A percentile compares a stretch with the other conserved stretches of the same genome.
Conservation (phyloP, 2,329 filamentous ascomycete species). For the Phialophora tarda region DNA sequence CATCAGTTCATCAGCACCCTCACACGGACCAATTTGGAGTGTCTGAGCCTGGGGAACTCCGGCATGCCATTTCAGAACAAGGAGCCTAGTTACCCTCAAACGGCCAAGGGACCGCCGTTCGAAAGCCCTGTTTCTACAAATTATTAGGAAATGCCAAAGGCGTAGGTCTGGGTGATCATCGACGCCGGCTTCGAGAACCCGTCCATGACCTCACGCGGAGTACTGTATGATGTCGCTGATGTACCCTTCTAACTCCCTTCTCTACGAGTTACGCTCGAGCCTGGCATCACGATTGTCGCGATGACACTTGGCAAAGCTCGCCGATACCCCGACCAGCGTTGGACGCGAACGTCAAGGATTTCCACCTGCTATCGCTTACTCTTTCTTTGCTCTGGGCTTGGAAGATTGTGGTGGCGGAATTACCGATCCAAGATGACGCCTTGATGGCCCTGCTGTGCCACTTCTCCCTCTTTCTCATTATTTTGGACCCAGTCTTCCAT, state of each 20-base stretch:
- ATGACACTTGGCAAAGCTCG: slow-evolving; percentile 49
- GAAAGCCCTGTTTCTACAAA: not conserved
- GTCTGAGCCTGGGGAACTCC: not conserved
- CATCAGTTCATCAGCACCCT: not conserved
- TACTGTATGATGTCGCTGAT: slow-evolving; percentile 45
- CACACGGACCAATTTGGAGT: not conserved
- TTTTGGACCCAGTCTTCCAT: not conserved
- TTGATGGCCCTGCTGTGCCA: slow-evolving; percentile 48
- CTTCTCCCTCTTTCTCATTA: slow-evolving; percentile 27
- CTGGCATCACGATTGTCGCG: slow-evolving; percentile 51
- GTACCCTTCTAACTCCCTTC: slow-evolving; percentile 47
- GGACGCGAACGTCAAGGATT: slow-evolving; percentile 31
- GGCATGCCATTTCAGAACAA: not conserved
- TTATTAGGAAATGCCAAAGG: not conserved
- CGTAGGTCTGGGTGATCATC: not conserved
- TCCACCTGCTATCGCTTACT: slow-evolving; percentile 44
- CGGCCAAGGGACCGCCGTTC: not conserved
- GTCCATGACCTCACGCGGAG: slow-evolving; percentile 53
- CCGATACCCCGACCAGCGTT: slow-evolving; percentile 46
- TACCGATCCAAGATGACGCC: slow-evolving; percentile 37
- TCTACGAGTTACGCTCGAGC: slow-evolving; percentile 45
- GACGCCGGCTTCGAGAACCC: slow-evolving; percentile 25
- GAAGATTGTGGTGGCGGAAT: slow-evolving; percentile 35
- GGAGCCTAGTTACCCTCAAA: not conserved
- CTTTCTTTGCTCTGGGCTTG: slow-evolving; percentile 12